Base-by-base conservation (phyloP, 2,329 filamentous ascomycete genomes). In the Stylonectria norvegica region DNA sequence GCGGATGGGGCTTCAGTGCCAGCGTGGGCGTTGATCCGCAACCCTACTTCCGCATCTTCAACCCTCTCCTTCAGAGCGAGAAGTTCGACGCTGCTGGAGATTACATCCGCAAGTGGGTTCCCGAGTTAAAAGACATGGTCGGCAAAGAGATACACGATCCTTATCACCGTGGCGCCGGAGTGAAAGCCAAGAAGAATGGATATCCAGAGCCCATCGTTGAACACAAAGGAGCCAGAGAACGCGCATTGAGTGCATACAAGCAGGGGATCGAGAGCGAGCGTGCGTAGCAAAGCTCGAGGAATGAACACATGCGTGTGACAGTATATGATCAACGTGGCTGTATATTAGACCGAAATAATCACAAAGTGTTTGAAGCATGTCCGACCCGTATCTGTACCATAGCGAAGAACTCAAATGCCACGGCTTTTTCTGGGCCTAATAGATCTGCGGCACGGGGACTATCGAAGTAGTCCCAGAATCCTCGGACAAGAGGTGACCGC, bases 21-120 rank as follows among this genome's bases (percentile, higher is more conserved):
- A 79, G 74, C 14, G 83, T 82, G 0, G 85, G 87, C 2, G 86
- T 89, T 5, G 88, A 94, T 61, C 86, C 88, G 2, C 86, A 95
- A 63, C 89, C 89, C 0, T 95, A 94, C 60, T 95, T 95, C 49
- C 76, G 89, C 5, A 86, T 95, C 36, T 95, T 95, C 66, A 95
- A 94, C 55, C 89, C 89, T 0, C 61, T 89, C 31, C 66, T 87
- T 14, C 89, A 95, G 68, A 88, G 85, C 52, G 86, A 93, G 71
- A 90, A 85, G 64, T 95, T 94, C 53, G 89, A 95, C 58, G 69
- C 76, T 0, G 71, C 84, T 0, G 90, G 89, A 0, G 78, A 80
- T 12, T 95, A 91, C 60, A 94, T 95, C 40, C 75, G 85, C 25
- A 79, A 79, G 43, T 95, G 89, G 89, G 72, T 95, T 7, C 82